Base-by-base conservation (phyloP, 164 flowering plant species). In the Nymphaea thermarum region DNA sequence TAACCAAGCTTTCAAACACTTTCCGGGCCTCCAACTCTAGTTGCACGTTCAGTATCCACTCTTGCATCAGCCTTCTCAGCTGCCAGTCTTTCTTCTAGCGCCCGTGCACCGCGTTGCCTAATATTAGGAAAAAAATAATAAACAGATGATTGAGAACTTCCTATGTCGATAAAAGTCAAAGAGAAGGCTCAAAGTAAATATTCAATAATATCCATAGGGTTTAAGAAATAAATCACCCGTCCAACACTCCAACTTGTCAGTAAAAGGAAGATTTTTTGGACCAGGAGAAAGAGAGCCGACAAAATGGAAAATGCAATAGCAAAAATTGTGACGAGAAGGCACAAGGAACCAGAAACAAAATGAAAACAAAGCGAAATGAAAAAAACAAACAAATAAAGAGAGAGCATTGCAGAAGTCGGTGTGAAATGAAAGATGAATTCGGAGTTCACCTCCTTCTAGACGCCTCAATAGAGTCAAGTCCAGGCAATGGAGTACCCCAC, bases 101-200 rank as follows among this genome's bases (percentile, higher is more conserved):
- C 97, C 43, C 95, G 85, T 17, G 94, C 94, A 41, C 98, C 98
- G 64, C 96, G 86, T 80, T 94, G 96, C 71, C 98, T 88, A 82
- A n/a, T n/a, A n/a, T n/a, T n/a, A n/a, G n/a, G n/a, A n/a, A n/a
- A n/a, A n/a, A n/a, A n/a, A n/a, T n/a, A n/a, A n/a, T n/a, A n/a
- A n/a, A n/a, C n/a, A n/a, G n/a, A n/a, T n/a, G n/a, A n/a, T n/a
- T n/a, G n/a, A n/a, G n/a, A n/a, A n/a, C n/a, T n/a, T n/a, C n/a
- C n/a, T n/a, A n/a, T n/a, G n/a, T n/a, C n/a, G n/a, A n/a, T n/a
- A n/a, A n/a, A n/a, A n/a, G n/a, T n/a, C n/a, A n/a, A n/a, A n/a
- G n/a, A n/a, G n/a, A n/a, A n/a, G n/a, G n/a, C n/a, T n/a, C n/a
- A n/a, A n/a, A n/a, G n/a, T n/a, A n/a, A n/a, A n/a, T n/a, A n/a